These are phyloP conservation scores for Chalciporus pseudorubinellus DNA, from an alignment of 768 basidiomycete species.

Conservation along the genomic window DNA sequence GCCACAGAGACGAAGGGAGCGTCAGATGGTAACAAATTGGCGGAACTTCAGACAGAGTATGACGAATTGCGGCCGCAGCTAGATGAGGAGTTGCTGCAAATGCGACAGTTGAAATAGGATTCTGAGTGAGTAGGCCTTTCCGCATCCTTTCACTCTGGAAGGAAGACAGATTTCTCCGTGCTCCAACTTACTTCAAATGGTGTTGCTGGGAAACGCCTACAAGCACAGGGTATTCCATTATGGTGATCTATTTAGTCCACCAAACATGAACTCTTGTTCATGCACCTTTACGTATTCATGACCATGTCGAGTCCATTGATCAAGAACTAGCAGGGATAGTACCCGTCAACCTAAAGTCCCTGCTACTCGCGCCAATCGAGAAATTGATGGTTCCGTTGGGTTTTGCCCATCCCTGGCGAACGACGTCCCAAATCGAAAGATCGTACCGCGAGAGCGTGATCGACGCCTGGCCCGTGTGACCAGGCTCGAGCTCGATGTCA, in stretches of 20 bases:
- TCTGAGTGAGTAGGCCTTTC: too few species aligned
- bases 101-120: constrained; percentile 11
- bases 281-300: constrained; percentile 1
- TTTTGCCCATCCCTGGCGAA: constrained; percentile 69
- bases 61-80: background rate
- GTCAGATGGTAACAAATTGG: background rate
- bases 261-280: too few species aligned
- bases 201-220: too few species aligned
- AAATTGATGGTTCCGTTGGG: constrained; percentile 63
- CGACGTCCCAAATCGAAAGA: constrained; percentile 74
- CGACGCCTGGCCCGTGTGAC: constrained; percentile 44
- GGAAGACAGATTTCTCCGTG: too few species aligned
- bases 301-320: too few species aligned
- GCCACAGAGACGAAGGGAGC: constrained; percentile 6
- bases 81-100: constrained; percentile 7
- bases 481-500: constrained; percentile 49
- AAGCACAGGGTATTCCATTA: too few species aligned
- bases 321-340: constrained; percentile 12
- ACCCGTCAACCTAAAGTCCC: constrained; percentile 57
- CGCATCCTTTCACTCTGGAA: too few species aligned
- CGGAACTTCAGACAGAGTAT: constrained; percentile 10
- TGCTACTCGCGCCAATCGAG: constrained; percentile 66
- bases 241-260: too few species aligned
- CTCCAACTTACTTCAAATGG: too few species aligned
- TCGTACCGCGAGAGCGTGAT: constrained; percentile 68